These are phyloP conservation scores for Penicillium griseofulvum DNA, from an alignment of 2,329 filamentous ascomycete genomes.

Conservation along the genomic window DNA sequence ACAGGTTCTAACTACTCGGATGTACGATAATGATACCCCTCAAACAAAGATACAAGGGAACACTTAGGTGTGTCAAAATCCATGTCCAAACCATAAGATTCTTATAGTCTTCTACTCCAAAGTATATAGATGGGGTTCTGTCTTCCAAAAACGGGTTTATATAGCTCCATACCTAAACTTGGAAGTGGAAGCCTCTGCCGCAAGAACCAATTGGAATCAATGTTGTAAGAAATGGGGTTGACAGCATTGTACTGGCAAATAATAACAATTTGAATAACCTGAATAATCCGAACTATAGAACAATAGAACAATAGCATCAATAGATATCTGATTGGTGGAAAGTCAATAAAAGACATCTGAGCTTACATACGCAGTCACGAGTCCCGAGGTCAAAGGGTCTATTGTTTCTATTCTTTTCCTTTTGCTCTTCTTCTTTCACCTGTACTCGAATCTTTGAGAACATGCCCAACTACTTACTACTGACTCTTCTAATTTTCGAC, in stretches of 20 bases:
- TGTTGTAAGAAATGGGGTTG: too few relatives aligned
- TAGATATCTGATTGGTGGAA: neutral
- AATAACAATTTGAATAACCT: too few relatives aligned
- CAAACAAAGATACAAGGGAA: slow-evolving; percentile 5
- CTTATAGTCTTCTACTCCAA: neutral
- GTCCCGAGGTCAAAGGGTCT: neutral
- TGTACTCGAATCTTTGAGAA: neutral
- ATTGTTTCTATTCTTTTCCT: neutral
- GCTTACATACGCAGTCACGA: slow-evolving; percentile 5
- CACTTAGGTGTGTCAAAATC: neutral
- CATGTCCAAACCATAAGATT: neutral
- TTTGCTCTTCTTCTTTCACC: neutral
- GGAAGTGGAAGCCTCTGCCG: neutral
- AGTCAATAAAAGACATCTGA: neutral
- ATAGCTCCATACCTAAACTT: neutral
- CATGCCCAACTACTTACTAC: neutral
- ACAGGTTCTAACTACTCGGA: neutral
- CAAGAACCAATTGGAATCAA: too few relatives aligned
- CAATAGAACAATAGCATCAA: neutral
- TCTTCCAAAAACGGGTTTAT: neutral
- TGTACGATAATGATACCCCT: slow-evolving; percentile 16
- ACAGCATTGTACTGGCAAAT: too few relatives aligned
- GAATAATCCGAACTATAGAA: neutral
- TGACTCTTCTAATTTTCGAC: neutral
- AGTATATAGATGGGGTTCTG: neutral